These are phyloP conservation scores for Sclerospora graminicola DNA, from an alignment of 352 stramenopile species.

Conservation along the genomic window DNA sequence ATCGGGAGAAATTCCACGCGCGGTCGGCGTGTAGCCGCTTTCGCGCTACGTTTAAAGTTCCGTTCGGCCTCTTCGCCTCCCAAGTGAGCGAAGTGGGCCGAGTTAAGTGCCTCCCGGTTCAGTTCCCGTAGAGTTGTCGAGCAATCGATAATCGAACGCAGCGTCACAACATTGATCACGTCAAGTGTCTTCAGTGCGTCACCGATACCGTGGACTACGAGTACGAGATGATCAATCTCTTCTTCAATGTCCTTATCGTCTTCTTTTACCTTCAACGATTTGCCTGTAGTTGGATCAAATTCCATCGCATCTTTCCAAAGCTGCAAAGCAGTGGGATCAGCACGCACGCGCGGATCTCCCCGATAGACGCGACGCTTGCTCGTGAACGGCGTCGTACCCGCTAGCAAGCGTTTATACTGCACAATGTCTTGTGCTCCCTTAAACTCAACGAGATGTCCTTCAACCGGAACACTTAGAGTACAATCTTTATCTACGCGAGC, in stretches of 20 bases:
- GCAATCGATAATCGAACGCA: constrained; percentile 79
- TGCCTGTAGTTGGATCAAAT: constrained; percentile 17
- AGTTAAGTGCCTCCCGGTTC: constrained; percentile 53
- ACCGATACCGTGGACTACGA: constrained; percentile 87
- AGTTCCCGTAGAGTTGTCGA: constrained; percentile 52
- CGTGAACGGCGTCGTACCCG: constrained; percentile 69
- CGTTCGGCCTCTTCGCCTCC: constrained; percentile 11
- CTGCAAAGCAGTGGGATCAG: constrained; percentile 39
- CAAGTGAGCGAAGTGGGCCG: constrained; percentile 56
- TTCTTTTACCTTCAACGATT: constrained; percentile 21
- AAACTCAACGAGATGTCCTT: constrained; percentile 75
- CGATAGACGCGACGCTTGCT: constrained; percentile 73
- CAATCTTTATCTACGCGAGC: constrained; percentile 34
- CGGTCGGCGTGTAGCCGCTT: constrained; percentile 8
- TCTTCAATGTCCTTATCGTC: constrained; percentile 68
- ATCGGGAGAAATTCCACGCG: constrained; percentile 75
- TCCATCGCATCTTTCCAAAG: constrained; percentile 52
- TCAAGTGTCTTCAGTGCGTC: constrained; percentile 82
- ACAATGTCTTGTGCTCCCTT: constrained; percentile 70
- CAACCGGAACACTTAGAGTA: constrained; percentile 56
- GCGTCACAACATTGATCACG: constrained; percentile 72
- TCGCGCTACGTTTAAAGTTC: constrained; percentile 5
- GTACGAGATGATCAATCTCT: constrained; percentile 76
- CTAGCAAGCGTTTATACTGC: constrained; percentile 71
- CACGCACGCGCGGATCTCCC: constrained; percentile 58